Evolutionary conservation across 352 stramenopile species (phyloP).

Genomic region (Phytophthora sp.): DNA sequence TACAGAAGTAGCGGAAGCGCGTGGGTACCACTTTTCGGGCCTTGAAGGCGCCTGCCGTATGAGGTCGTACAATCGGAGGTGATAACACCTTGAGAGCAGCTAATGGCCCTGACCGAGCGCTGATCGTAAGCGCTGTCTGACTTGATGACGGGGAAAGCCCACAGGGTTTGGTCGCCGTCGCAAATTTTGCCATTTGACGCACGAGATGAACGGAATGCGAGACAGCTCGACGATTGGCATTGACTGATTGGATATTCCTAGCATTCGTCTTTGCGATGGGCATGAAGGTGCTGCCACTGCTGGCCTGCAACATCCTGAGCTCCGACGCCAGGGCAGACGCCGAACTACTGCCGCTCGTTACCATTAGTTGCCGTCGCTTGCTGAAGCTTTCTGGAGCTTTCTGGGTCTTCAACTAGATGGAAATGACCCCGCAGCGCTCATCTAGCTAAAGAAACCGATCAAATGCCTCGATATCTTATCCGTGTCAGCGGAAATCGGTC

Average conservation of each 20-base stretch:
- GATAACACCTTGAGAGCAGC: constrained; percentile 6
- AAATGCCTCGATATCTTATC: constrained; percentile 37
- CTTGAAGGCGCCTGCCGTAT: constrained; percentile 64
- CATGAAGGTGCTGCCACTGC: constrained; percentile 28
- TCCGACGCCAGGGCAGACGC: constrained; percentile 26
- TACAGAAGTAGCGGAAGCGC: constrained; percentile 87
- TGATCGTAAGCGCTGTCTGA: constrained; percentile 35
- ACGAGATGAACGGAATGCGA: constrained; percentile 54
- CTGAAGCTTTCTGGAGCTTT: not conserved
- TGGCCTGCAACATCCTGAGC: constrained; percentile 36
- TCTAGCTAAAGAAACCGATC: not conserved
- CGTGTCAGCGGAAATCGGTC: no score
- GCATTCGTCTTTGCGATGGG: constrained; percentile 44
- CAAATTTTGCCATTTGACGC: constrained; percentile 58
- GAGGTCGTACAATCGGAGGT: constrained; percentile 41
- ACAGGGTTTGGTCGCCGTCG: constrained; percentile 37
- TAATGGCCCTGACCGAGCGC: constrained; percentile 22
- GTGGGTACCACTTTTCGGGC: constrained; percentile 73
- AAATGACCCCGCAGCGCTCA: constrained; percentile 10
- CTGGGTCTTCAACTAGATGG: constrained; percentile 15
- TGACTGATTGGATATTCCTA: constrained; percentile 43
- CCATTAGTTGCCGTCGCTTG: no score
- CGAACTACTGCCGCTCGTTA: constrained; percentile 4
- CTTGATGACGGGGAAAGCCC: constrained; percentile 31
- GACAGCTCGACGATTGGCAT: constrained; percentile 31